Evolutionary conservation across 2,329 filamentous ascomycete species (phyloP).

Genomic region (Ascochyta rabiei): DNA sequence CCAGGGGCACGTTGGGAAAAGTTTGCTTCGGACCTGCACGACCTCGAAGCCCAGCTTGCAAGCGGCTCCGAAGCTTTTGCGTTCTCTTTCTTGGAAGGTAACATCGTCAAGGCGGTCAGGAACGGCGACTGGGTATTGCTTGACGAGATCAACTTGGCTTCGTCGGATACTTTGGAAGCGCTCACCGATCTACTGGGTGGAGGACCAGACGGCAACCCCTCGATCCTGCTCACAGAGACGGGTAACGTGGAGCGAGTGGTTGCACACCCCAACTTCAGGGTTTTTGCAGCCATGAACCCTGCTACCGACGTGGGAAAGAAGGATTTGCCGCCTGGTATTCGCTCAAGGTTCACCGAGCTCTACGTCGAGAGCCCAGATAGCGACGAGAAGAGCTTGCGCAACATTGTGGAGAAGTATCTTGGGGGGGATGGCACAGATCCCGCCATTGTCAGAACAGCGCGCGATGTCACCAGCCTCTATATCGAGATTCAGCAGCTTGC

Average conservation of each 20-base stretch:
- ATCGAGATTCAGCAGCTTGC: slow-evolving; percentile 83
- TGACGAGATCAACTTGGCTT: slow-evolving; percentile 96
- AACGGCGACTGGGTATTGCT: slow-evolving; percentile 97
- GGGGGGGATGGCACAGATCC: slow-evolving; percentile 69
- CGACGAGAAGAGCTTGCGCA: slow-evolving; percentile 83
- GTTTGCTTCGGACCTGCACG: slow-evolving; percentile 75
- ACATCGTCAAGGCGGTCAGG: slow-evolving; percentile 91
- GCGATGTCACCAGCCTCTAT: slow-evolving; percentile 86
- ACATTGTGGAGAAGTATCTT: slow-evolving; percentile 87
- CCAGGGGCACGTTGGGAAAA: slow-evolving; percentile 78
- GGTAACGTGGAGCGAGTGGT: slow-evolving; percentile 89
- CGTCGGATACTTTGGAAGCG: slow-evolving; percentile 91
- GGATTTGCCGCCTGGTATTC: slow-evolving; percentile 84
- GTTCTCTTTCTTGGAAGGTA: slow-evolving; percentile 95
- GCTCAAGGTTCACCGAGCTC: slow-evolving; percentile 92
- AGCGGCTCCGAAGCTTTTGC: slow-evolving; percentile 78
- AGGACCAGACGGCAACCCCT: slow-evolving; percentile 73
- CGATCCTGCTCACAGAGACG: slow-evolving; percentile 88
- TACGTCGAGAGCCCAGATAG: slow-evolving; percentile 91
- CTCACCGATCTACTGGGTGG: slow-evolving; percentile 85
- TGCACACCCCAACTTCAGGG: slow-evolving; percentile 89
- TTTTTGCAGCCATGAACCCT: slow-evolving; percentile 99
- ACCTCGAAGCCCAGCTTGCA: slow-evolving; percentile 80
- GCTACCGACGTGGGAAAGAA: slow-evolving; percentile 97
- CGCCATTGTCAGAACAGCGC: slow-evolving; percentile 70